Base-by-base conservation (phyloP, 208 protist genomes). In the Leishmania major region DNA sequence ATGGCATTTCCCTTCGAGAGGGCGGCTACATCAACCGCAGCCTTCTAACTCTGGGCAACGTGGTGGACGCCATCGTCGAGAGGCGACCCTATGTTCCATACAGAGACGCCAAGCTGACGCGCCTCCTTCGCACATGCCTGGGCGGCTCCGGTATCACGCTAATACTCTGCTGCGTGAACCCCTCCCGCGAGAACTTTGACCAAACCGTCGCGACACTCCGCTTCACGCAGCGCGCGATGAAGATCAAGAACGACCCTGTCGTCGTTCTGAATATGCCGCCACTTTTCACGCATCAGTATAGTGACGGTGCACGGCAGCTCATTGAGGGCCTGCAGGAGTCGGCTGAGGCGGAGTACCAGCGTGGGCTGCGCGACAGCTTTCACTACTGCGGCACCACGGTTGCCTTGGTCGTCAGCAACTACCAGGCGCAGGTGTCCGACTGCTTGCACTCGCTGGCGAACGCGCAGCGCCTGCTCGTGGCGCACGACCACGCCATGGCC, bases 141-240 rank as follows among this genome's bases (percentile, higher is more conserved):
- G 95, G 96, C 71, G 95, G 94, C 66, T 90, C 92, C 28, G 93
- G 93, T 51, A 95, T 96, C 75, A 98, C 97, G 10, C 92, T 95
- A 47, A 96, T 98, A 75, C 93, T 98, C 28, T 98, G 95, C 79
- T 98, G 92, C 67, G 88, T 99, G 10, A 97, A 97, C 75, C 95
- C 94, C 5, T 90, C 91, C 0, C 80, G 91, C 31, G 92, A 95
- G 43, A 96, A 98, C 81, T 92, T 94, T 71, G 95, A 98, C 31
- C 95, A 98, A 79, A 97, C 94, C n/a, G 88, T 95, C 31, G 78
- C 93, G 8, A 89, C 93, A 19, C 84, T 98, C 19, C 93, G 93
- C 73, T 98, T 97, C 80, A 96, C 95, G 13, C 94, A 97, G 84
- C 90, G 93, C 5, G 94, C 94, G 40, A 96, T 95, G 91, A 95